Conservation (phyloP, 345 rosid genomes). For the Eucalyptus camaldulensis region DNA sequence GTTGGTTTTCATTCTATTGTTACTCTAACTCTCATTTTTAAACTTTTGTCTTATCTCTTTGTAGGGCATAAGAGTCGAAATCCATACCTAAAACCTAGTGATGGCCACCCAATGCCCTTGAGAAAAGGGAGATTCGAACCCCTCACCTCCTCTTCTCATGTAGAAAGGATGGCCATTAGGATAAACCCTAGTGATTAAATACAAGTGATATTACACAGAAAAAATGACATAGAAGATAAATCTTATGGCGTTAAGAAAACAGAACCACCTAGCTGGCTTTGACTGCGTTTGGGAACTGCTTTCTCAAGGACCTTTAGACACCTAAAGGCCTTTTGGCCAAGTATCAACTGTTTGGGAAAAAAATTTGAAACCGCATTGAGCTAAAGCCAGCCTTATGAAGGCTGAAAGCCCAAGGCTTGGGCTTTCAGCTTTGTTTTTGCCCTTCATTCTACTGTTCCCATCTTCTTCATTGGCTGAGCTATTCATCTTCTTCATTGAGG, state of each 20-base stretch:
- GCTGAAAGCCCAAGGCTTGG: too few relatives aligned
- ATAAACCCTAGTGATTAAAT: rapidly evolving
- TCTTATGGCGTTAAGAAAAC: background rate
- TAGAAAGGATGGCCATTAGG: rapidly evolving
- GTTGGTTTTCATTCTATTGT: rapidly evolving
- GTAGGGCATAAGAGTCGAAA: rapidly evolving
- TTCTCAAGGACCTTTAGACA: too few relatives aligned
- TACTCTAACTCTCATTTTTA: rapidly evolving
- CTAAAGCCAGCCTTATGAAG: too few relatives aligned
- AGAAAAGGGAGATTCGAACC: rapidly evolving
- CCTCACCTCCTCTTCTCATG: rapidly evolving
- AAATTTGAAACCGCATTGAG: too few relatives aligned
- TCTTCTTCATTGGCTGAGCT: too few relatives aligned
- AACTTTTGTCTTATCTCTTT: rapidly evolving
- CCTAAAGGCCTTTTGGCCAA: too few relatives aligned
- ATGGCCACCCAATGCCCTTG: rapidly evolving
- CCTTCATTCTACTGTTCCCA: too few relatives aligned
- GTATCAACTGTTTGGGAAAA: too few relatives aligned
- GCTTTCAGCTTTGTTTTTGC: too few relatives aligned
- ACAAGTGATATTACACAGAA: background rate
- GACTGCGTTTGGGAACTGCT: too few relatives aligned
- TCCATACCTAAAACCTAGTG: rapidly evolving
- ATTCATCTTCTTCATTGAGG: too few relatives aligned
- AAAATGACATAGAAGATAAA: background rate
- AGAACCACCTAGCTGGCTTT: background rate